Evolutionary conservation across 2,329 filamentous ascomycete genomes (phyloP), one percentile per base, ranked within the genome.

Genomic region (Pseudocercospora cruenta): DNA sequence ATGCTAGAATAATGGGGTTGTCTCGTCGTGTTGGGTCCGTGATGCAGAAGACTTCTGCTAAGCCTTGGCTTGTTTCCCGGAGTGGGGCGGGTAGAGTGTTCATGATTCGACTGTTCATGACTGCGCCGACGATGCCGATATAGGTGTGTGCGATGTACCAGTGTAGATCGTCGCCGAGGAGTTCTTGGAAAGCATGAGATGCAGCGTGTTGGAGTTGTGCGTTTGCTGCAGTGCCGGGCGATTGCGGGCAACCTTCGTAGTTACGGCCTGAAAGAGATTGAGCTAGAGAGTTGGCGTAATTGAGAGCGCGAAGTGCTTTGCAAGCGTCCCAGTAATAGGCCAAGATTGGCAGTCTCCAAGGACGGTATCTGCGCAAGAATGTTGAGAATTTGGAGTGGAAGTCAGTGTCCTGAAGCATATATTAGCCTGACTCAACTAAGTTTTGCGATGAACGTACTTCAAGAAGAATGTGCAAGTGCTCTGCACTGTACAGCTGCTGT

Each of bases 1-100:
- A 92, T 6, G 90, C 89, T 77, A 93, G 91, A 1, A 93, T 87
- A 67, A 93, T 91, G 0, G 90, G 91, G 73, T 93, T 92, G 67
- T 92, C 91, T 1, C 84, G 82, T 64, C 90, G 82, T 0, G 88
- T 90, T 9, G 91, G 90, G 74, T 93, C 91, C 0, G 89, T 91
- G 64, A 93, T 77, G 74, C 90, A 93, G 71, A 93, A 93, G 0
- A 92, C 90, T 74, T 93, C 90, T 0, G 90, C 91, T 64, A 93
- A 76, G 0, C 90, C 90, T 74, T 93, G 89, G 0, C 89, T 91
- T 12, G 90, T 85, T 45, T 90, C 88, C 39, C 85, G 82, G 19
- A 92, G 80, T 70, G 89, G 83, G 0, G 84, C 79, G 1, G 90
- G 86, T 22, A 92, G 76, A 0, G 86, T 90, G 3, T 90, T 88